Percentiles rank a stretch among this genome's conserved stretches.
Conservation (phyloP, 306 rosid species). For the Dalbergia oliveri region DNA sequence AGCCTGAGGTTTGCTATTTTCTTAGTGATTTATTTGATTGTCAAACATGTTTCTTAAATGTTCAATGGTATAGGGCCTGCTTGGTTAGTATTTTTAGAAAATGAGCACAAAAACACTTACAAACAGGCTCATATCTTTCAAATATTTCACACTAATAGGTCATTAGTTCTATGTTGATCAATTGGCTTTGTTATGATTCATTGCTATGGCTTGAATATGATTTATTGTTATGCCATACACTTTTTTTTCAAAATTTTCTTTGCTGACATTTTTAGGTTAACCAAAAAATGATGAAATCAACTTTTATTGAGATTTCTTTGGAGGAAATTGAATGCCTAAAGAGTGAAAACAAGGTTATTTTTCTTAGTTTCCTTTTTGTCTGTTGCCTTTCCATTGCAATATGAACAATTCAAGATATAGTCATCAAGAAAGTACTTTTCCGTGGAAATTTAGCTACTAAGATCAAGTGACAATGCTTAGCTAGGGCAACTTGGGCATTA, state of each 20-base stretch:
- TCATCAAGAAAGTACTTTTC: too few relatives aligned
- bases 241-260: background rate
- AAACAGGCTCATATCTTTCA: background rate
- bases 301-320: conserved; percentile 93
- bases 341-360: conserved; percentile 83
- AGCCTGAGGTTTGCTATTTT: conserved; percentile 82
- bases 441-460: too few relatives aligned
- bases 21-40: background rate
- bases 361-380: background rate
- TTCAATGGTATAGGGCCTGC: background rate
- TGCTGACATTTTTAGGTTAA: conserved; percentile 64
- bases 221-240: background rate
- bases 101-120: too few relatives aligned
- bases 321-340: conserved; percentile 98
- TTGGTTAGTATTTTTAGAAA: too few relatives aligned
- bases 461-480: too few relatives aligned
- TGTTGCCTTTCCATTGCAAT: background rate
- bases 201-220: background rate
- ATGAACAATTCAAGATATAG: too few relatives aligned
- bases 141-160: background rate
- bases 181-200: background rate
- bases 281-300: conserved; percentile 98
- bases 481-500: background rate
- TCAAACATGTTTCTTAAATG: background rate
- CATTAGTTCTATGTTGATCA: background rate